Base-by-base conservation (phyloP, 768 basidiomycete species). In the Boletus rubroflammeus region DNA sequence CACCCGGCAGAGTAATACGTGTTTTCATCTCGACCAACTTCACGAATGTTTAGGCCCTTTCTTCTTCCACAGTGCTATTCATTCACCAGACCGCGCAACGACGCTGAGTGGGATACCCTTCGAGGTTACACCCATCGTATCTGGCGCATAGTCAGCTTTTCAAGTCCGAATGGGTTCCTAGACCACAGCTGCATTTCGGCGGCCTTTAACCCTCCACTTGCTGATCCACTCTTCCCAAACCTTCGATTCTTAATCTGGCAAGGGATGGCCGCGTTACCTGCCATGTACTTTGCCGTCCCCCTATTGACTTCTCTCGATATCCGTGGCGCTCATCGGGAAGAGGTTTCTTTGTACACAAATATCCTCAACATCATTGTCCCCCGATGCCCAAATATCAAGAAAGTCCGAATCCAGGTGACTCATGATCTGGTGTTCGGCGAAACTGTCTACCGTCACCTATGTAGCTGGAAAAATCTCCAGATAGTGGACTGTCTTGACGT, bases 161-260 rank as follows among this genome's bases (percentile, higher is more conserved):
- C n/a, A n/a, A n/a, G n/a, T n/a, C n/a, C 19, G 5, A 0, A 40
- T 2, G n/a, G 19, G 1, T 15, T 6, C 6, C 28, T 53, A 0
- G 42, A 58, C 26, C 19, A 31, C 25, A 31, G 3, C 8, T 25
- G 10, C 14, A 21, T 50, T 15, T 41, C 40, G 47, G 14, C 35
- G 15, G 1, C 17, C 3, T 25, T 8, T 50, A 23, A 15, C 8
- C 6, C 34, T 23, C 26, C 47, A 8, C 0, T 11, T 9, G 3
- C 11, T 2, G 29, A 36, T 7, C 21, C 39, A 2, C 51, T 59
- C 39, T 54, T 59, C 5, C 43, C 50, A 11, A 53, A 50, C 29
- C 55, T 59, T 50, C 48, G 35, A 8, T 29, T 39, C 31, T 39
- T 59, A 23, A 25, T 25, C 19, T 58, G 54, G 54, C 31, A 56